phyloP scores from a whole-genome alignment of 352 stramenopile species.

The Globisporangium cystogenes region DNA sequence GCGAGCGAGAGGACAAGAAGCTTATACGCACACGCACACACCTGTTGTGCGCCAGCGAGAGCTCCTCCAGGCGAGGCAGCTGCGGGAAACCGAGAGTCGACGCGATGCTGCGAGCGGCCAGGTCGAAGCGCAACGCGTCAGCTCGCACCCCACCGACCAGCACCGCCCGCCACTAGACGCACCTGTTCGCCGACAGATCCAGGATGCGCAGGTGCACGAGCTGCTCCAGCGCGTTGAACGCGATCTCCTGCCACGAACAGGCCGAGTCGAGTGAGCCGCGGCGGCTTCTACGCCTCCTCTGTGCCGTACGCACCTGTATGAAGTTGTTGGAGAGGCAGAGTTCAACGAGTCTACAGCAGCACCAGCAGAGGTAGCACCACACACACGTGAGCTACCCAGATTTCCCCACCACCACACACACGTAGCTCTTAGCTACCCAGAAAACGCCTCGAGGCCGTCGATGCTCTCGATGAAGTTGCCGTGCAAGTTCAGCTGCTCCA shows the following conservation, averaged over 20 bases:
- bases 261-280: no score
- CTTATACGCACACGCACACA: conserved; percentile 5
- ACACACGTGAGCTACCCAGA: no score
- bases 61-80: conserved; percentile 53
- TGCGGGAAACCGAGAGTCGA: conserved; percentile 56
- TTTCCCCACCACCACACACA: no score
- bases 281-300: no score
- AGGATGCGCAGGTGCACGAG: conserved; percentile 60
- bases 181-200: conserved; percentile 78
- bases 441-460: conserved; percentile 64
- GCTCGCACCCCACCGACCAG: no score
- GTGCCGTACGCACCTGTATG: conserved; percentile 61
- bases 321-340: conserved; percentile 79
- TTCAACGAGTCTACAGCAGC: conserved; percentile 34
- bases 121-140: no score
- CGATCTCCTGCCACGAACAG: conserved; percentile 29
- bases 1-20: background rate
- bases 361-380: background rate
- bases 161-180: background rate
- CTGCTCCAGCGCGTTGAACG: conserved; percentile 52
- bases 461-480: conserved; percentile 60
- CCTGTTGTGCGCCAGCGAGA: conserved; percentile 76
- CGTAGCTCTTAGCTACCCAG: conserved; percentile 27
- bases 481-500: conserved; percentile 77
- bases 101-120: conserved; percentile 25